Evolutionary conservation across 1,284 basidiomycete genomes (phyloP).

Genomic region (Cutaneotrichosporon sp.): DNA sequence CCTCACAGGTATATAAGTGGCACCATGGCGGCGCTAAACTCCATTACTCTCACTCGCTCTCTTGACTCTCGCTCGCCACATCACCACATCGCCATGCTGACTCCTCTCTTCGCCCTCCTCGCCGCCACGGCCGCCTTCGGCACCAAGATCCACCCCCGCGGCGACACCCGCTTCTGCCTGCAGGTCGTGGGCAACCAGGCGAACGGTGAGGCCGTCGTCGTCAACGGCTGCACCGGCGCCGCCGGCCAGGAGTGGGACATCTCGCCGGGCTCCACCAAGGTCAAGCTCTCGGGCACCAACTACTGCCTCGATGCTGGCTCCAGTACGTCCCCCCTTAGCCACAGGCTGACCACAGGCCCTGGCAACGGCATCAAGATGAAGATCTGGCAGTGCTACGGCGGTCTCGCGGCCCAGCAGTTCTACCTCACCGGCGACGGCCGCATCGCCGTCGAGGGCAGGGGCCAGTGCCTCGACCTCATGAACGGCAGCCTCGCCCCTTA

Average conservation of each 20-base stretch:
- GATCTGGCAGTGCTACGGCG: conserved; percentile 18
- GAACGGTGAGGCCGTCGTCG: conserved; percentile 22
- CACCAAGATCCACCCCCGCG: conserved; percentile 13
- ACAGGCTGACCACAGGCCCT: conserved; percentile 8
- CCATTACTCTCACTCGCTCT: no score
- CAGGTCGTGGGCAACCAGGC: conserved; percentile 11
- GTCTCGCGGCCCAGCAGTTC: conserved; percentile 30
- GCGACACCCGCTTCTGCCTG: conserved; percentile 17
- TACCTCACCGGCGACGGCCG: conserved; percentile 20
- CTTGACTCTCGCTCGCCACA: no score
- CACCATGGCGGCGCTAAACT: no score
- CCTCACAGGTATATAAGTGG: no score
- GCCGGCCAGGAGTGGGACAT: conserved; percentile 32
- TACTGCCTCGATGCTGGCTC: conserved; percentile 34
- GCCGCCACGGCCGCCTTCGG: not conserved
- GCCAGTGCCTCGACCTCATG: conserved; percentile 33
- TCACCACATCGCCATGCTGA: not conserved
- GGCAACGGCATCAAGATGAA: conserved; percentile 23
- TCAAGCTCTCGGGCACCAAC: conserved; percentile 29
- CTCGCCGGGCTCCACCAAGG: conserved; percentile 11
- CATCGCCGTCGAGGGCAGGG: conserved; percentile 24
- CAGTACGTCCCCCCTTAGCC: not conserved
- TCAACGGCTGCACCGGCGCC: conserved; percentile 30
- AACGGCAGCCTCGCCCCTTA: conserved; percentile 12
- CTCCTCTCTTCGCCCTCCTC: not conserved